Evolutionary conservation across 202 grass and related monocot genomes (phyloP), one percentile per base, ranked within the genome.

Genomic region (Bolboschoenoplectus hybrid): DNA sequence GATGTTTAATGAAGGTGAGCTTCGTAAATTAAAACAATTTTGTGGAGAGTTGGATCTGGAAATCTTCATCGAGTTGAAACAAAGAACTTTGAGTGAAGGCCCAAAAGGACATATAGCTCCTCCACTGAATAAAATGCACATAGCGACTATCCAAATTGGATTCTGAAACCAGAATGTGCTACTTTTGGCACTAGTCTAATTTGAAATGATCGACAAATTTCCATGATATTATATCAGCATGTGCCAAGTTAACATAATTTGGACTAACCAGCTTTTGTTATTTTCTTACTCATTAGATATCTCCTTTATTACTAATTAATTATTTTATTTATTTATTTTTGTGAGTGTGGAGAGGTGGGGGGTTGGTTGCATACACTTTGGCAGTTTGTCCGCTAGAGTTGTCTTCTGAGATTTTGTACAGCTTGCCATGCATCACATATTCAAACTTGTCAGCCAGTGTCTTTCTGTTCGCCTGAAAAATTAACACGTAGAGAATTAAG

Each of bases 391-490:
- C 64, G 52, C 9, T 34, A 14, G 90, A 86, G 70, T 79, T 73
- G 4, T 94, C 95, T 77, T 94, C 91, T 64, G 95, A 94, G 70
- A 97, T 91, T 74, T 91, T 97, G 86, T 91, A 97, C 49, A 97
- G 88, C 64, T 97, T 97, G 64, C 95, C 95, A 81, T 94, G 92
- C 95, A 97, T 94, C 35, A 94, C 88, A 81, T 94, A 97, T 35
- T 97, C 86, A 81, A 86, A 97, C 57, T 91, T 93, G 74, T 97
- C 92, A 11, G 91, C 91, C 74, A 97, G 89, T 2, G 95, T 91
- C 86, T 94, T 97, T 65, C 92, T 89, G 78, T 84, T 87, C 81
- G 67, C 87, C 95, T 94, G 91, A 91, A 84, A 75, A 40, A 58
- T 41, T 9, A 60, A 41, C 14, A 80, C 5, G 56, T 7, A 77